Conservation (phyloP, 495 filamentous ascomycete species). For the Corynascus novoguineensis region DNA sequence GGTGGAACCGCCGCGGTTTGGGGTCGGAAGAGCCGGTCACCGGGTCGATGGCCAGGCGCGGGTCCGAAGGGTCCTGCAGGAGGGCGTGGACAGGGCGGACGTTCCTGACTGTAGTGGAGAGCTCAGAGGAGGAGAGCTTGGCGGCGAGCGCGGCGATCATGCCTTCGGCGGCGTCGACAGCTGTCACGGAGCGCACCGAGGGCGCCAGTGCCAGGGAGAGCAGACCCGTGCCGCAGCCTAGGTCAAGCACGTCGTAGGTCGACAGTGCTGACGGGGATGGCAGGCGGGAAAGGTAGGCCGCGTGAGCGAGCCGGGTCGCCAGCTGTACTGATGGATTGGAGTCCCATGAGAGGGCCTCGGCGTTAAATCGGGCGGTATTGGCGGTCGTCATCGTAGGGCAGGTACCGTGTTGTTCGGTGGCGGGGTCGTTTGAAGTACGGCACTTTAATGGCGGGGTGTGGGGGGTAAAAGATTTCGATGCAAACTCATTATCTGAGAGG, state of each 20-base stretch:
- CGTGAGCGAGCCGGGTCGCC: conserved; percentile 29
- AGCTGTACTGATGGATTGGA: conserved; percentile 32
- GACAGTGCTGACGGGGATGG: conserved; percentile 10
- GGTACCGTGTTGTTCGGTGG: background rate
- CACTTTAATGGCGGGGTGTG: too few species aligned
- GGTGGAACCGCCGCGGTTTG: conserved; percentile 37
- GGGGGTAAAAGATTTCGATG: too few species aligned
- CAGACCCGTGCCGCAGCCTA: conserved; percentile 54
- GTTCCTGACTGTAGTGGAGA: conserved; percentile 16
- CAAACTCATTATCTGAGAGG: too few species aligned
- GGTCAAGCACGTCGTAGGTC: conserved; percentile 45
- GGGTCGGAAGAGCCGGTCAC: background rate
- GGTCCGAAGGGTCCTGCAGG: conserved; percentile 21
- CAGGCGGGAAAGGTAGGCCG: conserved; percentile 28
- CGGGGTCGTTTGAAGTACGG: too few species aligned
- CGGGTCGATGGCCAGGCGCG: conserved; percentile 21
- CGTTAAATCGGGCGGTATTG: conserved; percentile 35
- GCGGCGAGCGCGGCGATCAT: conserved; percentile 47
- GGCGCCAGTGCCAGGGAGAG: conserved; percentile 46
- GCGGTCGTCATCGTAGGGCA: conserved; percentile 16
- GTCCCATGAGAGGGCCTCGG: conserved; percentile 39
- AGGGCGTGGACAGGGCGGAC: conserved; percentile 17
- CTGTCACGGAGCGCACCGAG: conserved; percentile 36
- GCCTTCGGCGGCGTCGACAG: conserved; percentile 47
- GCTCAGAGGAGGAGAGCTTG: conserved; percentile 27